Percentiles rank a stretch among this genome's conserved stretches.
These are phyloP conservation scores for Aspergillus sergii DNA, from an alignment of 2,329 filamentous ascomycete genomes.

Conservation along the genomic window DNA sequence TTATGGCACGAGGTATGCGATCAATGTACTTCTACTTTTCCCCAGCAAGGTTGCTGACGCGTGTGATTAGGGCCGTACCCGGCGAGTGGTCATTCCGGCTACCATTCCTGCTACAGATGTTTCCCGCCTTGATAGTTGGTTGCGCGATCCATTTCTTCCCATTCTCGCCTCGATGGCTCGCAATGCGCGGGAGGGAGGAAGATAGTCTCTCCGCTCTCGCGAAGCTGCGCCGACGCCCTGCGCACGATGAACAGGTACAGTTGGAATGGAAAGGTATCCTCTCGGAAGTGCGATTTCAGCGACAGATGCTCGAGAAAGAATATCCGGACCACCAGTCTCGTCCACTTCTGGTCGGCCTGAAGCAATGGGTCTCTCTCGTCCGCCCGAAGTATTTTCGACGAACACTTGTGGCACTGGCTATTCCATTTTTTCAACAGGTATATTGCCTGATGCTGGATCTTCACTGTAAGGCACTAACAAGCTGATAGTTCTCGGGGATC, in stretches of 20 bases:
- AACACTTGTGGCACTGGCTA: conserved; percentile 35
- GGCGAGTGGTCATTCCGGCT: conserved; percentile 50
- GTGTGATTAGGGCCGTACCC: neutral
- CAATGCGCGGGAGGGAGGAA: conserved; percentile 44
- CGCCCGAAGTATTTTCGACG: conserved; percentile 5
- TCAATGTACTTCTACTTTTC: neutral
- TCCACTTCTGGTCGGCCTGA: neutral
- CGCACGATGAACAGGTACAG: conserved; percentile 50
- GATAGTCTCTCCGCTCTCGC: conserved; percentile 48
- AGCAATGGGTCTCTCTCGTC: neutral
- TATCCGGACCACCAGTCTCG: neutral
- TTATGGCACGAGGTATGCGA: conserved; percentile 49
- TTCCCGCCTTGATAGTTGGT: conserved; percentile 34
- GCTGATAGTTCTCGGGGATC: conserved; percentile 40
- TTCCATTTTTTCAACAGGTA: conserved; percentile 48
- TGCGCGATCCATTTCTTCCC: conserved; percentile 48
- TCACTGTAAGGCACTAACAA: neutral
- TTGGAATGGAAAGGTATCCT: conserved; percentile 52
- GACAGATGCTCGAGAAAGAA: conserved; percentile 12
- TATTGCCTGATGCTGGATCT: fast-evolving
- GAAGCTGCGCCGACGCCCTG: conserved; percentile 50
- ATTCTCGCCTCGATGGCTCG: conserved; percentile 57
- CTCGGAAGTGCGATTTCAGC: conserved; percentile 55
- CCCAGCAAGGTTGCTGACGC: neutral
- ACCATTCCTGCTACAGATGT: conserved; percentile 52